These are phyloP conservation scores for Linnemannia zychae DNA, from an alignment of 192 early-diverging fungal species.

Conservation along the genomic window DNA sequence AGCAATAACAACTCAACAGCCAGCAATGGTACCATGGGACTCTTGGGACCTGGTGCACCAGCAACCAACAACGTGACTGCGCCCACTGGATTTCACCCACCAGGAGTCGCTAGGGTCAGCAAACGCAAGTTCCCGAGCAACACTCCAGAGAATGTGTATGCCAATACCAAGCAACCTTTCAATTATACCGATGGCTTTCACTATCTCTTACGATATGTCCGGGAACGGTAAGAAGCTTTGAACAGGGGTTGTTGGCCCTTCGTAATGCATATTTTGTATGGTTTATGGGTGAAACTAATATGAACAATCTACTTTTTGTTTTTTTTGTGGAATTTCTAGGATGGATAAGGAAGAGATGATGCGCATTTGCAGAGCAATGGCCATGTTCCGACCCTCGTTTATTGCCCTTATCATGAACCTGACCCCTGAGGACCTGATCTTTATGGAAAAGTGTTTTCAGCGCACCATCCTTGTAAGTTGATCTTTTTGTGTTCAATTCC, in stretches of 20 bases:
- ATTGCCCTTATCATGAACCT: slow-evolving; percentile 94
- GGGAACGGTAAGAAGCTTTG: slow-evolving; percentile 66
- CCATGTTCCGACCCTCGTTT: slow-evolving; percentile 90
- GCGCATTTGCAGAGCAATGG: slow-evolving; percentile 86
- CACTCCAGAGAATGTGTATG: slow-evolving; percentile 81
- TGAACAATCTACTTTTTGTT: neutral
- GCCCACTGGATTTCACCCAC: slow-evolving; percentile 18
- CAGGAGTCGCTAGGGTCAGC: slow-evolving; percentile 40
- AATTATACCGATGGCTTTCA: slow-evolving; percentile 96
- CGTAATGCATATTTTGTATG: neutral
- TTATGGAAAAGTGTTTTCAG: slow-evolving; percentile 97
- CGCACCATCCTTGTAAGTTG: slow-evolving; percentile 79
- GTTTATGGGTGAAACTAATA: neutral
- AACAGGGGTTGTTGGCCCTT: neutral
- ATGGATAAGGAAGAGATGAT: slow-evolving; percentile 89
- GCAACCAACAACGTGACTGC: neutral
- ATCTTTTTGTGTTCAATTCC: slow-evolving; percentile 2
- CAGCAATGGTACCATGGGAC: neutral
- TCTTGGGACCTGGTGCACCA: slow-evolving; percentile 2
- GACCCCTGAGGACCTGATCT: slow-evolving; percentile 91
- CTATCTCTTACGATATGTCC: slow-evolving; percentile 87
- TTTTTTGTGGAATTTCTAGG: slow-evolving; percentile 58
- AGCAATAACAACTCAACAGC: neutral
- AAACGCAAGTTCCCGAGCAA: slow-evolving; percentile 59
- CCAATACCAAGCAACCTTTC: slow-evolving; percentile 83